phyloP scores from a whole-genome alignment of 2,329 filamentous ascomycete genomes.

The Penicillium sp. region DNA sequence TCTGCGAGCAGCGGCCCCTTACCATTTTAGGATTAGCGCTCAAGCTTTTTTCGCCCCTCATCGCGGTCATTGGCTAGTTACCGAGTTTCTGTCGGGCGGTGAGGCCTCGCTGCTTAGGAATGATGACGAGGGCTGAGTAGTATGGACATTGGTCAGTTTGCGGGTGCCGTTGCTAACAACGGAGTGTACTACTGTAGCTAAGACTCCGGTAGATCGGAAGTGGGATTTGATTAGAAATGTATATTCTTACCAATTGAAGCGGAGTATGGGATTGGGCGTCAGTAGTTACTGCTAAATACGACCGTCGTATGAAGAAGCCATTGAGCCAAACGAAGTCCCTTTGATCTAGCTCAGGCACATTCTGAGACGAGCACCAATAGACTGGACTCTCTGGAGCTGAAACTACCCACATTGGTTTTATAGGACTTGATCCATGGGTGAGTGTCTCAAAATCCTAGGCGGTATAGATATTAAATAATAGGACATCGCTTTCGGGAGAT shows the following conservation, averaged over 20 bases:
- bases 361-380: not conserved
- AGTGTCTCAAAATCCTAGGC: not conserved
- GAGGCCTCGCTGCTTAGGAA: slow-evolving; percentile 22
- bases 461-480: not conserved
- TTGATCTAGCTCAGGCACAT: not conserved
- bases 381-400: not conserved
- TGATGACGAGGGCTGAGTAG: slow-evolving; percentile 21
- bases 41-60: slow-evolving; percentile 9
- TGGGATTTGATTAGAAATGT: not conserved
- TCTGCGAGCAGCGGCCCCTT: slow-evolving; percentile 34
- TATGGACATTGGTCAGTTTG: not conserved
- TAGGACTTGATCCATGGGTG: not conserved
- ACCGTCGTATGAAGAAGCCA: not conserved
- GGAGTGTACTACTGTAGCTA: too few relatives aligned
- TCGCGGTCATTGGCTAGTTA: slow-evolving; percentile 38
- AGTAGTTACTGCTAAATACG: not conserved
- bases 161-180: not conserved
- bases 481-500: not conserved
- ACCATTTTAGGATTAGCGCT: slow-evolving; percentile 33
- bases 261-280: too few relatives aligned
- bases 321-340: not conserved
- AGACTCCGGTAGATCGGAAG: not conserved
- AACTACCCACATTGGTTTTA: not conserved
- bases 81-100: slow-evolving; percentile 38
- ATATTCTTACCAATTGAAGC: too few relatives aligned